Evolutionary conservation across 805 yeast genomes (phyloP), one percentile per base, ranked within the genome.

Genomic region (Candida endomychidarum): DNA sequence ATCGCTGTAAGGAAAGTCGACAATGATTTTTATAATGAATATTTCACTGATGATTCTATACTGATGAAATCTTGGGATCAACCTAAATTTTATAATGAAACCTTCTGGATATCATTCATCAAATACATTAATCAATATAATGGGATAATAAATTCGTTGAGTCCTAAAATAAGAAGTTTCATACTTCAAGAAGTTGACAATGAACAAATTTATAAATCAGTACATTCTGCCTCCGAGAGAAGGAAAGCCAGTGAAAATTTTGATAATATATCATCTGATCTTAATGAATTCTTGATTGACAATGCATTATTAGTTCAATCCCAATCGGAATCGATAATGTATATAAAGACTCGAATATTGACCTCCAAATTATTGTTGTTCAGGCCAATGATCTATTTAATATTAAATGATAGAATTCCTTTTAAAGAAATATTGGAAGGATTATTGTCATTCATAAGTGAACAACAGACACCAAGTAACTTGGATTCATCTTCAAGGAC

Each of bases 1-100:
- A 54, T 63, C 5, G 73, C 73, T 0, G 61, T 64, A 14, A 47
- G 72, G 20, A 65, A 66, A 47, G 56, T 65, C 14, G 73, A 66
- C 41, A 67, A 67, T 47, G 52, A 45, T 19, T 49, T 67, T 53
- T 61, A 48, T 41, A 63, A 65, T 43, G 70, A 67, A 22, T 34
- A 63, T 8, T 63, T 51, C 41, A 44, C 58, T 0, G 43, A 42
- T 23, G 52, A 47, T 16, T 34, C 45, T 6, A 27, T 33, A 2
- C 23, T 38, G 5, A 33, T 43, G 5, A 31, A 30, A 5, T 26
- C 42, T 4, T 65, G 69, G 63, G 64, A 58, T 28, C 49, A 45
- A 28, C 45, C 48, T 0, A 42, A 48, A 17, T 65, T 62, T 41
- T 45, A 45, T 5, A 34, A 49, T 2, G 48, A 49, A 18, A 24